Base-by-base conservation (phyloP, 768 basidiomycete genomes). In the Naganishia friedmannii region DNA sequence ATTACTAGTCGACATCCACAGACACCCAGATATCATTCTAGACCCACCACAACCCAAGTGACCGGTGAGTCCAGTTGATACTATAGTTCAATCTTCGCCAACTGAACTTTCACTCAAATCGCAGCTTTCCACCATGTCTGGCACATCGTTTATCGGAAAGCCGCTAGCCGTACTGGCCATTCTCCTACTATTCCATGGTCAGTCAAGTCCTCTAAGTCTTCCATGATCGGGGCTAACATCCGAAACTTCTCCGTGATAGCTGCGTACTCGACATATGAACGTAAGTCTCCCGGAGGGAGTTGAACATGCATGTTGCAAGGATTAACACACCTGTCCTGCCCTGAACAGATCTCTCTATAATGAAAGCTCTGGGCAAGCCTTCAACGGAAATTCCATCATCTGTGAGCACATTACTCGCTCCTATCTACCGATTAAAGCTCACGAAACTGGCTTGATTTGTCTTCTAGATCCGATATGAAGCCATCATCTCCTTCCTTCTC, bases 221-320 rank as follows among this genome's bases (percentile, higher is more conserved):
- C 2, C 23, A 17, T 3, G 23, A n/a, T 45, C 10, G 2, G 2
- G 21, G 10, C 23, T 21, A 13, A 7, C 4, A 53, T n/a, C 23
- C 32, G 31, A 54, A 5, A 21, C 65, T 8, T 46, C 21, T 13
- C 13, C 45, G n/a, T 12, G 15, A n/a, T 60, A 80, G 79, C 79
- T 68, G 79, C 79, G 10, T 80, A 76, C 63, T 78, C 78, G 23
- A 78, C 77, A 28, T 80, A 80, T 72, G 79, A 80, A 63, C 75
- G 79, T 77, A 54, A 57, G 79, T 73, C 15, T 10, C 32, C 26
- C 19, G 0, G 37, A 37, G 2, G 28, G 3, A 39, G 21, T 53
- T 2, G 39, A 9, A 4, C 28, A 45, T 29, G 13, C 7, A 12
- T 13, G 53, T 48, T 21, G 15, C 19, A 0, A 32, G 34, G 13